Evolutionary conservation across 1,284 basidiomycete species (phyloP).

Genomic region (Papiliotrema nemorosa): DNA sequence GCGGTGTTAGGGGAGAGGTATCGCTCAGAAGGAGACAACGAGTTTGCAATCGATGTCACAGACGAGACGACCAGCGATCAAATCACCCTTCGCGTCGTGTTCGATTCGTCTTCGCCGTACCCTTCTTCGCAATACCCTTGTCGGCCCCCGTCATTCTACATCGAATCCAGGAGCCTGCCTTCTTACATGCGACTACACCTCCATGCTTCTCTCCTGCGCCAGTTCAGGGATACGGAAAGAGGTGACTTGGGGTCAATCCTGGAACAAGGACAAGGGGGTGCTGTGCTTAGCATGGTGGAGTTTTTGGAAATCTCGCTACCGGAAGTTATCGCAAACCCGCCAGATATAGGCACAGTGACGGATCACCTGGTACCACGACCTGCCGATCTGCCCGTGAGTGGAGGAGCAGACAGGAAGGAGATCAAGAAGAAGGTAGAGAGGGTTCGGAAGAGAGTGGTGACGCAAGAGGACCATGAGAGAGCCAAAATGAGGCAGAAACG

Average conservation of each 20-base stretch:
- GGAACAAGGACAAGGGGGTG: constrained; percentile 64
- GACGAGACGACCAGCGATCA: constrained; percentile 54
- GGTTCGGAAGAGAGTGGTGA: constrained; percentile 51
- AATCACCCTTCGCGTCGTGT: constrained; percentile 65
- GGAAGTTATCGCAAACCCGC: constrained; percentile 62
- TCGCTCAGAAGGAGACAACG: constrained; percentile 38
- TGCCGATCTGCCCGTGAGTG: constrained; percentile 17
- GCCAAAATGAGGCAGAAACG: constrained; percentile 55
- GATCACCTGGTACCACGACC: constrained; percentile 58
- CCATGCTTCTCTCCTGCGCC: constrained; percentile 60
- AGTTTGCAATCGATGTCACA: constrained; percentile 60
- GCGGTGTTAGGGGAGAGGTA: constrained; percentile 54
- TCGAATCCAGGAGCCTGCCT: constrained; percentile 67
- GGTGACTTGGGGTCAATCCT: constrained; percentile 57
- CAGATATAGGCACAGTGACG: constrained; percentile 65
- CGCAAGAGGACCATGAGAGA: constrained; percentile 57
- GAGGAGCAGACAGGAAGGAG: constrained; percentile 12
- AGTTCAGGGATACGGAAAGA: constrained; percentile 53
- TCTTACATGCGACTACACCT: constrained; percentile 83
- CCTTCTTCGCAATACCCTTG: constrained; percentile 53
- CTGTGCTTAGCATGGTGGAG: constrained; percentile 71
- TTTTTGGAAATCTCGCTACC: constrained; percentile 70
- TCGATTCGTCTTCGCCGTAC: constrained; percentile 57
- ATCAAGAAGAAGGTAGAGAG: constrained; percentile 7
- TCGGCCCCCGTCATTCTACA: constrained; percentile 67